Conservation (phyloP, 192 early-diverging fungal genomes). For the Kappamyces sp. region DNA sequence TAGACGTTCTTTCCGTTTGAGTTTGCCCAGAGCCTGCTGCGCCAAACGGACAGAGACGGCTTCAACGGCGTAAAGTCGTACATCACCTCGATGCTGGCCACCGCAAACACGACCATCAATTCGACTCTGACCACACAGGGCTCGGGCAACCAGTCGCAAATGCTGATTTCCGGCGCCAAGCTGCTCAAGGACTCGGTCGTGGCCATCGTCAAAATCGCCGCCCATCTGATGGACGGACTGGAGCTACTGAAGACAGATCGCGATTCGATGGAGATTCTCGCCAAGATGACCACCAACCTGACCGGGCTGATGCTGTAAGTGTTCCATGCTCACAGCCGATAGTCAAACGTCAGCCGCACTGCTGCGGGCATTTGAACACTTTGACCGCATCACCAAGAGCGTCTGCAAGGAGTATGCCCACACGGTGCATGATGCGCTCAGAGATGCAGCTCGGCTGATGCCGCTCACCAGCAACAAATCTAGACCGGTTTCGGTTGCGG, state of each 20-base stretch:
- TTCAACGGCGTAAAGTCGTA: constrained; percentile 24
- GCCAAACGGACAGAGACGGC: constrained; percentile 21
- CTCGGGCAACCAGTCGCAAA: constrained; percentile 2
- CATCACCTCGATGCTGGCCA: constrained; percentile 18
- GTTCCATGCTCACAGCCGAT: background rate
- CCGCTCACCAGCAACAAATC: constrained; percentile 9
- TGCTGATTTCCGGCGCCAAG: constrained; percentile 22
- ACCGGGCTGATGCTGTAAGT: constrained; percentile 16
- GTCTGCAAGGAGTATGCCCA: constrained; percentile 4
- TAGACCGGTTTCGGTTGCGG: background rate
- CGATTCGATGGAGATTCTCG: constrained; percentile 19
- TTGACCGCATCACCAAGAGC: constrained; percentile 10
- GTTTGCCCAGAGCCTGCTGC: constrained; percentile 27
- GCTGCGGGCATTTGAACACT: background rate
- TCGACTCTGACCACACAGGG: constrained; percentile 16
- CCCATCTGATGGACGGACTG: constrained; percentile 26
- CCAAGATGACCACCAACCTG: constrained; percentile 15
- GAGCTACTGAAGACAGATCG: constrained; percentile 29
- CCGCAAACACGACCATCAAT: constrained; percentile 19
- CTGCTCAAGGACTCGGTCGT: constrained; percentile 24
- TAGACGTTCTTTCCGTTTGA: constrained; percentile 16
- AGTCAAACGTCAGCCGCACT: constrained; percentile 1
- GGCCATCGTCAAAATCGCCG: constrained; percentile 29
- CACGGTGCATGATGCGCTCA: constrained; percentile 7
- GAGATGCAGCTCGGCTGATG: background rate